phyloP scores from a whole-genome alignment of 2,329 filamentous ascomycete species.

The Cucurbitaria berberidis region DNA sequence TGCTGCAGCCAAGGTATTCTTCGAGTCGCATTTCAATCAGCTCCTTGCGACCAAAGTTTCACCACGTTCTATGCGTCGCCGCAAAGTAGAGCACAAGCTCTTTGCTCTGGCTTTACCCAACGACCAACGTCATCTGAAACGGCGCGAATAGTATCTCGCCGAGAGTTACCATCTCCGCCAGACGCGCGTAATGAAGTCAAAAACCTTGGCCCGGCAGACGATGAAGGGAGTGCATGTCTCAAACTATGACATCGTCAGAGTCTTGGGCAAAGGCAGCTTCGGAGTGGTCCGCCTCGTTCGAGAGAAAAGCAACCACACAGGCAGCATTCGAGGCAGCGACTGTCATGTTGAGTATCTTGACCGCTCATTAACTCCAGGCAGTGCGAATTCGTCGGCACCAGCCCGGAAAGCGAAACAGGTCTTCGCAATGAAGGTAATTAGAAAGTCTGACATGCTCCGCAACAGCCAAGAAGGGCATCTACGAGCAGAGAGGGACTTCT shows the following conservation, averaged over 20 bases:
- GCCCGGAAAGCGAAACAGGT: constrained; percentile 57
- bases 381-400: not conserved
- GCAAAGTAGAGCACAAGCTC: constrained; percentile 69
- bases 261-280: constrained; percentile 93
- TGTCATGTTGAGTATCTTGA: constrained; percentile 17
- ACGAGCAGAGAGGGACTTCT: constrained; percentile 87
- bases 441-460: constrained; percentile 89
- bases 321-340: constrained; percentile 17
- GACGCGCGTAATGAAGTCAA: constrained; percentile 71
- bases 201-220: constrained; percentile 57
- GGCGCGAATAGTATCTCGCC: constrained; percentile 66
- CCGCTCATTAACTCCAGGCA: constrained; percentile 7
- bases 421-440: constrained; percentile 97
- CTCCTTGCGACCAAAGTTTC: constrained; percentile 62
- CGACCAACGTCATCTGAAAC: constrained; percentile 61
- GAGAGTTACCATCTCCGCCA: constrained; percentile 80
- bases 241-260: constrained; percentile 80
- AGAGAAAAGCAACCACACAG: constrained; percentile 57
- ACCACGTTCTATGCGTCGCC: constrained; percentile 66
- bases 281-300: constrained; percentile 87
- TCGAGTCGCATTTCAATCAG: constrained; percentile 85
- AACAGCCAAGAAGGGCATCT: constrained; percentile 93
- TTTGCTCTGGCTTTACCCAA: constrained; percentile 61
- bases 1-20: constrained; percentile 80
- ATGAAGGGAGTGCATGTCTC: constrained; percentile 61